Evolutionary conservation across 1,284 basidiomycete genomes (phyloP).

Genomic region (Rhodotorula sp.): DNA sequence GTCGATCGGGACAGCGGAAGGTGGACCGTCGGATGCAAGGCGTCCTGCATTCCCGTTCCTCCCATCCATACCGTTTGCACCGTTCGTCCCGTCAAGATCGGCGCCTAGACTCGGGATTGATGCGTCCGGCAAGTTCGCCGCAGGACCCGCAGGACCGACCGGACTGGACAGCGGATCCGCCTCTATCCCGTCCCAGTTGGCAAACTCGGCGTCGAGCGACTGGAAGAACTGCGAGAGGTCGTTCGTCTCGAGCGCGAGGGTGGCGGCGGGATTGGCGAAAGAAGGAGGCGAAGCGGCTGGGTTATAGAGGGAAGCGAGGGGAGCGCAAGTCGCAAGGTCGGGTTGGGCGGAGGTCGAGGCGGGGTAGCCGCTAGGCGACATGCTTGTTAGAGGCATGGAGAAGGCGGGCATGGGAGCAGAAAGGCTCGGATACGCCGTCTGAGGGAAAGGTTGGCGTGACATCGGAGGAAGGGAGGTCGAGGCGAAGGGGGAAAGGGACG

Average conservation of each 20-base stretch:
- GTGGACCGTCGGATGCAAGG: too few relatives aligned
- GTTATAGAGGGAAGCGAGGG: slow-evolving; percentile 4
- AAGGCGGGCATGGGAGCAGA: too few relatives aligned
- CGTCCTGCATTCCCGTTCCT: too few relatives aligned
- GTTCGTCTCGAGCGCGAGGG: not conserved
- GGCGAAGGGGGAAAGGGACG: not conserved
- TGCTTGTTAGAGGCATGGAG: too few relatives aligned
- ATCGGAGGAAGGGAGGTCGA: not conserved
- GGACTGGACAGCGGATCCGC: not conserved
- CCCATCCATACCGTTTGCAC: too few relatives aligned
- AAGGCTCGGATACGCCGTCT: not conserved
- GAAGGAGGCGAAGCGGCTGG: not conserved
- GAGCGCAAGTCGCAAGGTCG: slow-evolving; percentile 8
- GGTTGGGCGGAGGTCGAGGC: not conserved
- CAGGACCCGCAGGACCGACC: not conserved
- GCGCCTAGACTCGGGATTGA: too few relatives aligned
- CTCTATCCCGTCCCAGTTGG: slow-evolving; percentile 11
- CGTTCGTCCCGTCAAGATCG: too few relatives aligned
- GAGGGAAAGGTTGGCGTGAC: not conserved
- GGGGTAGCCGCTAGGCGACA: too few relatives aligned
- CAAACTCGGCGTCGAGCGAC: slow-evolving; percentile 23
- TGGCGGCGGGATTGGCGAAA: too few relatives aligned
- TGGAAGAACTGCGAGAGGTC: slow-evolving; percentile 25
- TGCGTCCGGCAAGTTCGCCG: too few relatives aligned
- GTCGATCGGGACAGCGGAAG: not conserved